These are phyloP conservation scores for Leishmania braziliensis DNA, from an alignment of 208 protist genomes.

Conservation along the genomic window DNA sequence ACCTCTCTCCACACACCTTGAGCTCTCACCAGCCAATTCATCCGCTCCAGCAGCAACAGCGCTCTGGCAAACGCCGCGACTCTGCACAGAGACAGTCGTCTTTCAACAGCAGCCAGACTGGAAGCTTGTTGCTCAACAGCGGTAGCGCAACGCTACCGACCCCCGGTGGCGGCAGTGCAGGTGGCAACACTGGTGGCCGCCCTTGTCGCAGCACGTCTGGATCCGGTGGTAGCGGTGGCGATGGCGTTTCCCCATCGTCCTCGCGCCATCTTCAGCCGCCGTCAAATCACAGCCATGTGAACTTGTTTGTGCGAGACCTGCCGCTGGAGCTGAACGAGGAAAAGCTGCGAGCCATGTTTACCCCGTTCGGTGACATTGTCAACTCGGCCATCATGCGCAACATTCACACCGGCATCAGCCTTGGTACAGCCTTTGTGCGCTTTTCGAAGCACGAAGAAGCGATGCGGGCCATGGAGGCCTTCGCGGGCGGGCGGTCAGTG, in stretches of 20 bases:
- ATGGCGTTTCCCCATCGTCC: neutral
- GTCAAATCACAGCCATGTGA: constrained; percentile 49
- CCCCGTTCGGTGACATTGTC: constrained; percentile 56
- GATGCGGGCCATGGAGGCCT: constrained; percentile 31
- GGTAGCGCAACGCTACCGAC: neutral
- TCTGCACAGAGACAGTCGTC: neutral
- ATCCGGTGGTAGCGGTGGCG: neutral
- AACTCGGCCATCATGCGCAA: constrained; percentile 74
- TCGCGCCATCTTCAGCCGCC: constrained; percentile 20
- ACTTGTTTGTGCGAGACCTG: constrained; percentile 64
- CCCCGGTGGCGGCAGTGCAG: neutral
- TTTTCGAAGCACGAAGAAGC: constrained; percentile 49
- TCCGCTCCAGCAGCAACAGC: neutral
- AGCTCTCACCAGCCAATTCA: neutral
- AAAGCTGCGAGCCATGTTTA: constrained; percentile 49
- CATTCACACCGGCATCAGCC: constrained; percentile 75
- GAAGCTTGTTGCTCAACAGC: constrained; percentile 4
- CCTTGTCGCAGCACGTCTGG: neutral
- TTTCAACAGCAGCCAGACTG: constrained; percentile 3
- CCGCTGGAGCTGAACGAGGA: constrained; percentile 48
- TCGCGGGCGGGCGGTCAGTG: constrained; percentile 12
- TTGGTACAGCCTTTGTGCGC: constrained; percentile 80
- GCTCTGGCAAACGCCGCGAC: neutral
- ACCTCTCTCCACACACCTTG: neutral
- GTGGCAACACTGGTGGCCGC: neutral